Percentiles rank a stretch among this genome's conserved stretches.
phyloP scores from a whole-genome alignment of 202 grass and related monocot species.

The Schoenoplectus tabernaemontani region DNA sequence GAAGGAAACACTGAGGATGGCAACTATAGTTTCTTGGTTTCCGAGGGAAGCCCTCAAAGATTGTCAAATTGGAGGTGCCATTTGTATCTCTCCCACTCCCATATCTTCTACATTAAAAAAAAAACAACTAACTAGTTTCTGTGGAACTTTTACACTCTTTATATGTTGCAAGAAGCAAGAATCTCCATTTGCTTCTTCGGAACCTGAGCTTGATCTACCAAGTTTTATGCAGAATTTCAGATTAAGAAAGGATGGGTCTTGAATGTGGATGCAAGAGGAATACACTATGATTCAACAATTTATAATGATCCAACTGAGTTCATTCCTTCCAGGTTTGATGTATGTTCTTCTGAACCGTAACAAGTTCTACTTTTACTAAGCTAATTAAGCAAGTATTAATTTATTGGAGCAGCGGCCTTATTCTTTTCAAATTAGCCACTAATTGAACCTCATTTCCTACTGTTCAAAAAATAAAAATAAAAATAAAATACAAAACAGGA shows the following conservation, averaged over 20 bases:
- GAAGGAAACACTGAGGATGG: conserved; percentile 88
- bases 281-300: conserved; percentile 58
- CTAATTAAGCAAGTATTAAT: background rate
- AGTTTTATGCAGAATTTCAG: conserved; percentile 38
- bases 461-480: background rate
- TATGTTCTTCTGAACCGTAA: conserved; percentile 11
- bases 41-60: conserved; percentile 78
- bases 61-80: conserved; percentile 65
- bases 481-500: conserved; percentile 27
- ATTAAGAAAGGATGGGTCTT: conserved; percentile 74
- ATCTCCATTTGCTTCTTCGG: background rate
- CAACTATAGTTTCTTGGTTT: conserved; percentile 92
- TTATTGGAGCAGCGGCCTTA: background rate
- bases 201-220: background rate
- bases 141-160: background rate
- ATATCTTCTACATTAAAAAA: background rate
- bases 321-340: conserved; percentile 71
- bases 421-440: background rate
- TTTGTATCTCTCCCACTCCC: background rate
- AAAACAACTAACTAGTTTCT: background rate
- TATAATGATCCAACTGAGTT: conserved; percentile 54
- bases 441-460: background rate
- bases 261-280: conserved; percentile 70
- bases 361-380: background rate
- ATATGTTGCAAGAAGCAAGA: background rate